Evolutionary conservation across 305 asterid species (phyloP).

Genomic region (Solanum hybrid): DNA sequence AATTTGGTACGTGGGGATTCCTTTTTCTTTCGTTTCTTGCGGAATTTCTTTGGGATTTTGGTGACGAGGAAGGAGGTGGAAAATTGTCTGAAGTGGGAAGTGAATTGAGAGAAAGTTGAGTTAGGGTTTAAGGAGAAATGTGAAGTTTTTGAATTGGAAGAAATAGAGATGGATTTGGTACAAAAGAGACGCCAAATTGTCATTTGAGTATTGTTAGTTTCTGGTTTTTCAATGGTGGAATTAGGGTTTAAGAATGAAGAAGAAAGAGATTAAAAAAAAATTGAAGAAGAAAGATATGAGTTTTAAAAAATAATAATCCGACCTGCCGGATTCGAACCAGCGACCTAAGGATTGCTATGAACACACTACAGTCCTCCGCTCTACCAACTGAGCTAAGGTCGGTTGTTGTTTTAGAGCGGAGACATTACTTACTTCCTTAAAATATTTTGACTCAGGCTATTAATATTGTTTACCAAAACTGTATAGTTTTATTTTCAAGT

Average conservation of each 20-base stretch:
- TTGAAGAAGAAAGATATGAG: no score
- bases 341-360: conserved; percentile 48
- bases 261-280: background rate
- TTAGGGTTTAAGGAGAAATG: conserved; percentile 14
- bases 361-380: conserved; percentile 98
- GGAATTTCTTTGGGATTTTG: conserved; percentile 72
- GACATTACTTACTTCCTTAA: no score
- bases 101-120: background rate
- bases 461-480: no score
- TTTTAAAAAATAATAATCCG: no score
- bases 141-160: conserved; percentile 6
- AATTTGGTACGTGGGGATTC: conserved; percentile 65
- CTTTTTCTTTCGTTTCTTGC: conserved; percentile 54
- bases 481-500: no score
- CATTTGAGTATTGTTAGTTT: conserved; percentile 1
- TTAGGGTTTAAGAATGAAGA: background rate
- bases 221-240: no score
- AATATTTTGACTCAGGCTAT: no score
- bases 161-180: conserved; percentile 14
- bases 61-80: conserved; percentile 84
- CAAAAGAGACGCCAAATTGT: conserved; percentile 8
- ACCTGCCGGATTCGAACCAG: conserved; percentile 65
- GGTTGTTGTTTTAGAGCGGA: conserved; percentile 13
- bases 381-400: conserved; percentile 99
- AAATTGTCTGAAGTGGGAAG: conserved; percentile 9